phyloP scores from a whole-genome alignment of 306 rosid genomes.

The Vicia faba region DNA sequence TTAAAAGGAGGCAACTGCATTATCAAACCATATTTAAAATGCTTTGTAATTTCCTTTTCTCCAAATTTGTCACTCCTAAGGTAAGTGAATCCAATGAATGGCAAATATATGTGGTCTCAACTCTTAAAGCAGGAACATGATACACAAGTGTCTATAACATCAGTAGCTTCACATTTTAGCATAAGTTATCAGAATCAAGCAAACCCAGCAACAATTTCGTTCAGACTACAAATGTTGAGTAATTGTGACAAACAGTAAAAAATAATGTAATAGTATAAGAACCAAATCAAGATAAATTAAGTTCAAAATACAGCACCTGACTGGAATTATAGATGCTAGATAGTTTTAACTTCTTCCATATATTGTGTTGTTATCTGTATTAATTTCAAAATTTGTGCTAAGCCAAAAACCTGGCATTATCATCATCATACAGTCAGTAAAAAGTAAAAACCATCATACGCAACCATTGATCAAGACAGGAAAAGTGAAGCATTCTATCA shows the following conservation, averaged over 20 bases:
- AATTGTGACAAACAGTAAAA: background rate
- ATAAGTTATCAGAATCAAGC: background rate
- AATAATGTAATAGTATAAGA: background rate
- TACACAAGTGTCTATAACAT: background rate
- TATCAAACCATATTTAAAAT: background rate
- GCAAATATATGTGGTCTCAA: background rate
- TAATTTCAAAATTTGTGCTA: background rate
- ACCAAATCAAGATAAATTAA: background rate
- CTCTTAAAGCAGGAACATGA: background rate
- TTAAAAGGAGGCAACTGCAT: background rate
- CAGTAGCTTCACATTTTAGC: conserved; percentile 10
- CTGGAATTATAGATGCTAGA: background rate
- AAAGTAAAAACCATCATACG: conserved; percentile 1
- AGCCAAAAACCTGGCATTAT: background rate
- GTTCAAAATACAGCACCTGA: background rate
- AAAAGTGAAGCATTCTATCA: background rate
- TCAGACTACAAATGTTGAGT: conserved; percentile 6
- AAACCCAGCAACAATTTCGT: conserved; percentile 14
- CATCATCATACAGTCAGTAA: background rate
- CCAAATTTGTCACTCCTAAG: background rate
- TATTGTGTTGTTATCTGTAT: no score
- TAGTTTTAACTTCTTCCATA: no score
- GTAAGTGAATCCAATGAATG: background rate
- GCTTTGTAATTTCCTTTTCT: background rate
- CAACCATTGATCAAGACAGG: conserved; percentile 6